Evolutionary conservation across 306 rosid species (phyloP).

Genomic region (Lotus japonicus): DNA sequence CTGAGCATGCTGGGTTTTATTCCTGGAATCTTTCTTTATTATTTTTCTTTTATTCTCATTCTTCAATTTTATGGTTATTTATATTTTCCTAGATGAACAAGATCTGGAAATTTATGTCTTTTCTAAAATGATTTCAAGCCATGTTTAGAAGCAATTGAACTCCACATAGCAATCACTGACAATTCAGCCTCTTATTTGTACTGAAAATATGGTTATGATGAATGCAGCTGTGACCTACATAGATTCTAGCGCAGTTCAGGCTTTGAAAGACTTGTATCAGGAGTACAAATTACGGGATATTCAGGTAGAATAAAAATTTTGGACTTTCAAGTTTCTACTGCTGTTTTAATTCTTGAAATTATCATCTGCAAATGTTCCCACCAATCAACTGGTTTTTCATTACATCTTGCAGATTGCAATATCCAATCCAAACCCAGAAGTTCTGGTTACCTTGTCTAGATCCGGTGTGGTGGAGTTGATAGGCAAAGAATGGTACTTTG

Average conservation of each 20-base stretch:
- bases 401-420: conserved; percentile 63
- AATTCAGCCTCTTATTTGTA: neutral
- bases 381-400: conserved; percentile 9
- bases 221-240: conserved; percentile 89
- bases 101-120: neutral
- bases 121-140: neutral
- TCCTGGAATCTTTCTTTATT: neutral
- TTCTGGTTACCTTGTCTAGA: conserved; percentile 66
- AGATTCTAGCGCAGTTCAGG: conserved; percentile 92
- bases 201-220: conserved; percentile 16
- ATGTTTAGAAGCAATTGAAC: neutral
- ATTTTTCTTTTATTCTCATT: neutral
- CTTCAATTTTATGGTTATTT: neutral
- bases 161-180: neutral
- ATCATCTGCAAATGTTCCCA: neutral
- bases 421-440: conserved; percentile 83
- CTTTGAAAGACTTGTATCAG: conserved; percentile 80
- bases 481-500: conserved; percentile 95
- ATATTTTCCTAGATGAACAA: neutral
- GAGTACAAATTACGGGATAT: conserved; percentile 88
- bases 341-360: neutral
- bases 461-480: conserved; percentile 75
- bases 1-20: neutral
- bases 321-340: neutral
- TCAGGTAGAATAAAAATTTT: conserved; percentile 42